phyloP scores from a whole-genome alignment of 208 protist genomes.

The Acanthamoeba polyphaga region DNA sequence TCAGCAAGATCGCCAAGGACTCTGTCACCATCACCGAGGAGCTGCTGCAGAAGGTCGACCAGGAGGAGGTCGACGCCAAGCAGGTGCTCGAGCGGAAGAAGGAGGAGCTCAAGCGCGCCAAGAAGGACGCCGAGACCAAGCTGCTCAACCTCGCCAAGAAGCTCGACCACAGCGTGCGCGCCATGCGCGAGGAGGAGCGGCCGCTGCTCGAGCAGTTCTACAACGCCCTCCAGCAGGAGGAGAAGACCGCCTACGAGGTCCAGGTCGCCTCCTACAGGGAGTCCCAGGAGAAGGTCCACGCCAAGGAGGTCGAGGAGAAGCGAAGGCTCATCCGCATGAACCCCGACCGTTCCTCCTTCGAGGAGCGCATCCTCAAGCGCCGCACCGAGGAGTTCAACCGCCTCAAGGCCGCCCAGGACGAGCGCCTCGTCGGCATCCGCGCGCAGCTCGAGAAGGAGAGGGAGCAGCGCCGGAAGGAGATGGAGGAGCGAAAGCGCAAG shows the following conservation, averaged over 20 bases:
- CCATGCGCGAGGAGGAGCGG: conserved; percentile 61
- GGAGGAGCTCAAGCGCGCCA: conserved; percentile 53
- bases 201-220: conserved; percentile 51
- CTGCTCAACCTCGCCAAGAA: conserved; percentile 33
- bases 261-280: conserved; percentile 14
- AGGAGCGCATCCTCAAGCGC: conserved; percentile 44
- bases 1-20: conserved; percentile 58
- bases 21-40: background rate
- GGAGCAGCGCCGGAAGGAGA: conserved; percentile 53
- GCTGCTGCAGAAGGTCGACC: conserved; percentile 55
- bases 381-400: conserved; percentile 38
- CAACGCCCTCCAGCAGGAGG: conserved; percentile 24
- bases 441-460: conserved; percentile 48
- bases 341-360: conserved; percentile 33
- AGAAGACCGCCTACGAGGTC: conserved; percentile 43
- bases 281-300: conserved; percentile 64
- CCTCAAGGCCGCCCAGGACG: conserved; percentile 38
- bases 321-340: conserved; percentile 46
- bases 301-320: conserved; percentile 70
- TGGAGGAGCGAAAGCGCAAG: conserved; percentile 67
- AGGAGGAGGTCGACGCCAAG: conserved; percentile 46
- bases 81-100: conserved; percentile 71
- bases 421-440: conserved; percentile 65
- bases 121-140: conserved; percentile 68
- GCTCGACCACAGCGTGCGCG: conserved; percentile 54